Conservation (phyloP, 257 asterid genomes). For the Nicotiana undulata region DNA sequence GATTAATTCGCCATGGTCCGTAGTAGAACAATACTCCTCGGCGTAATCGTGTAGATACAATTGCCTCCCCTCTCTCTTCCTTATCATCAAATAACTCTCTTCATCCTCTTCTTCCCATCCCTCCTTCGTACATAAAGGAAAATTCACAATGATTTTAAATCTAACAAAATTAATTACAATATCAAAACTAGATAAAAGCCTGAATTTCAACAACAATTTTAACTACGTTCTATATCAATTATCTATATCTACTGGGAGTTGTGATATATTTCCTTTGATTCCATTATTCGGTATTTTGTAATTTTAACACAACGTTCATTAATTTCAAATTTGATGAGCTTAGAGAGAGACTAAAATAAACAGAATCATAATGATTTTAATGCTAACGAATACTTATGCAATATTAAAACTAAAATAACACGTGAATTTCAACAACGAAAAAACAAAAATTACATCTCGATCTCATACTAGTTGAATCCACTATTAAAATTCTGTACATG, state of each 20-base stretch:
- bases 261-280: too few species aligned
- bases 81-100: conserved; percentile 64
- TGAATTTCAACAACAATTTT: not conserved
- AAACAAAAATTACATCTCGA: not conserved
- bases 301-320: too few species aligned
- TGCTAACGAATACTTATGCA: not conserved
- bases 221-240: too few species aligned
- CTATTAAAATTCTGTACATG: not conserved
- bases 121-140: not conserved
- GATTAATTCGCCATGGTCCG: conserved; percentile 60
- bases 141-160: not conserved
- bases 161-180: not conserved
- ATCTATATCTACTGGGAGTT: too few species aligned
- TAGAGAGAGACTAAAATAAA: not conserved
- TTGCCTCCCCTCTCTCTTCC: conserved; percentile 78
- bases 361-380: not conserved
- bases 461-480: not conserved
- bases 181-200: not conserved
- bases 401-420: not conserved
- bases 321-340: too few species aligned
- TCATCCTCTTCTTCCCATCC: conserved; percentile 65
- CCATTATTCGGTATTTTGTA: too few species aligned
- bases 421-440: not conserved
- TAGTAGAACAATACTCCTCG: conserved; percentile 59
- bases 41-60: conserved; percentile 71